Conservation (phyloP, 371 early-diverging fungal genomes). For the Mucor velutinosus region DNA sequence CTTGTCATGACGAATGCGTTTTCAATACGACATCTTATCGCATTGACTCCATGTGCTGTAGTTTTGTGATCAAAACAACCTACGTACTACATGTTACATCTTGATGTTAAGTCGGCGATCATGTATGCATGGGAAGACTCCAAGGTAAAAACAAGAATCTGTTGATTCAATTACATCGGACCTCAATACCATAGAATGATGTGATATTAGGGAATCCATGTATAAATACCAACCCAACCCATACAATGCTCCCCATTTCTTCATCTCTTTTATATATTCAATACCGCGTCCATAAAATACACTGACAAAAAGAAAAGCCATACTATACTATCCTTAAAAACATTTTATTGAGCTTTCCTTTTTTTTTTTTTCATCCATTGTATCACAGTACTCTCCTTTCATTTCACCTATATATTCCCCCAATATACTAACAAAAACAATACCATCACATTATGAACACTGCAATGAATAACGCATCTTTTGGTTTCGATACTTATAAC, state of each 20-base stretch:
- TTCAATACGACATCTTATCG: neutral
- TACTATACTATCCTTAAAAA: constrained; percentile 1
- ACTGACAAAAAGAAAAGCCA: neutral
- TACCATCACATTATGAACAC: neutral
- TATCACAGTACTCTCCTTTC: neutral
- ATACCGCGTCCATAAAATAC: neutral
- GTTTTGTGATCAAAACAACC: neutral
- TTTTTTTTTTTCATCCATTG: neutral
- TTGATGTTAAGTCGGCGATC: neutral
- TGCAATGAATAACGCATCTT: neutral
- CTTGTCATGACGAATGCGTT: neutral
- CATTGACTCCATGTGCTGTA: too few species aligned
- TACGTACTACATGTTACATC: neutral
- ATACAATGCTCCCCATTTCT: neutral
- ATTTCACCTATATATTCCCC: neutral
- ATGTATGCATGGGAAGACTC: neutral
- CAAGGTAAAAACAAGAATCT: neutral
- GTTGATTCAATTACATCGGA: neutral
- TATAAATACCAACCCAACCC: neutral
- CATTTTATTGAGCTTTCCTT: neutral
- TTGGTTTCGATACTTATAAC: neutral
- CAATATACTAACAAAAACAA: neutral
- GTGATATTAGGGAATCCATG: neutral
- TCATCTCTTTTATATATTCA: neutral
- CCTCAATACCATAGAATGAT: neutral